Percentiles rank a stretch among this genome's conserved stretches.
phyloP scores from a whole-genome alignment of 1,284 basidiomycete species.

The Ganoderma lingzhi region DNA sequence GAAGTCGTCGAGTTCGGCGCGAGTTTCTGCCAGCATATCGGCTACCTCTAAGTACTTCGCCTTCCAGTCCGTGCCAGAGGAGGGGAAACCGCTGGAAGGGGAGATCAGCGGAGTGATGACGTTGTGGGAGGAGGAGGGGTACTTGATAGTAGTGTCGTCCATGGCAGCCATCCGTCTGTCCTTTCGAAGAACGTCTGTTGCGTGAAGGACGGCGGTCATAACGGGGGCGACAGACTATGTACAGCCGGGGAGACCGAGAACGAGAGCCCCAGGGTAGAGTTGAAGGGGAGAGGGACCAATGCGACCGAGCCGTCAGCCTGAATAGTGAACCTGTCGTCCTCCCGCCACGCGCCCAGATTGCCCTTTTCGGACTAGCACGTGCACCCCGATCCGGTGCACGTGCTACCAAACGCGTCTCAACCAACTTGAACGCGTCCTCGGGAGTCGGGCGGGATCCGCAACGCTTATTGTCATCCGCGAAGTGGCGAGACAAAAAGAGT shows the following conservation, averaged over 20 bases:
- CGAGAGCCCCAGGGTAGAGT: conserved; percentile 32
- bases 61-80: conserved; percentile 73
- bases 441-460: background rate
- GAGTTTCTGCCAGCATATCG: conserved; percentile 87
- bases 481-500: background rate
- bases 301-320: conserved; percentile 36
- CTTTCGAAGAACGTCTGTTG: conserved; percentile 64
- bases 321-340: conserved; percentile 36
- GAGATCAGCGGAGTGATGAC: conserved; percentile 21
- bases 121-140: conserved; percentile 28
- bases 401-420: conserved; percentile 12
- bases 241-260: conserved; percentile 35
- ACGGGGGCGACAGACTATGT: conserved; percentile 39
- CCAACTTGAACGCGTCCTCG: background rate
- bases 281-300: conserved; percentile 22
- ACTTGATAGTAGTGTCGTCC: conserved; percentile 73
- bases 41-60: conserved; percentile 86
- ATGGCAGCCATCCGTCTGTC: conserved; percentile 62
- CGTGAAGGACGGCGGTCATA: conserved; percentile 74
- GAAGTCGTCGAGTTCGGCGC: conserved; percentile 90
- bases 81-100: conserved; percentile 54
- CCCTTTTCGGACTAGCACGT: conserved; percentile 28
- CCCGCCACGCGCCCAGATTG: conserved; percentile 35
- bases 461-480: background rate
- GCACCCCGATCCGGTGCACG: conserved; percentile 20